These are phyloP conservation scores for Nakazawaea siamensis DNA, from an alignment of 805 yeast species.

Conservation along the genomic window DNA sequence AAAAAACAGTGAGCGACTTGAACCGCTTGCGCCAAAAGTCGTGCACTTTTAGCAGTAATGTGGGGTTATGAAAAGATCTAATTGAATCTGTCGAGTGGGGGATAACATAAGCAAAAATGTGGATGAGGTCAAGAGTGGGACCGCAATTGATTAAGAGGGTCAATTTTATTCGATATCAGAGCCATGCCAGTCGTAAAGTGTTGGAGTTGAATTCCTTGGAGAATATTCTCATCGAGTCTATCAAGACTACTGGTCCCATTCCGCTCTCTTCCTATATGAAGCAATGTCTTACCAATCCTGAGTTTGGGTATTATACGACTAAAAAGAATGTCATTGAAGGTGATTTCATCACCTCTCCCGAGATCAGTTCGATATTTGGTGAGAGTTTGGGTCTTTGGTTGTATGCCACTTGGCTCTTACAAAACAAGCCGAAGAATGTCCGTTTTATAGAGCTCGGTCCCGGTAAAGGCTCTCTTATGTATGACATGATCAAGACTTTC, in stretches of 20 bases:
- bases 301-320: constrained; percentile 72
- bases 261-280: constrained; percentile 69
- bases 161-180: no score
- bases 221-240: constrained; percentile 34
- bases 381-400: constrained; percentile 77
- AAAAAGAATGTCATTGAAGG: constrained; percentile 41
- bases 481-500: constrained; percentile 47
- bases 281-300: constrained; percentile 73
- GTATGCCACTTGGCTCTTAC: constrained; percentile 47
- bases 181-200: no score
- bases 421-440: constrained; percentile 39
- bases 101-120: constrained; percentile 25
- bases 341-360: constrained; percentile 82
- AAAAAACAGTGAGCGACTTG: no score
- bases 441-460: constrained; percentile 77
- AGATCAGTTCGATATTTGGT: constrained; percentile 81
- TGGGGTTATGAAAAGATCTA: no score
- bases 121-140: no score
- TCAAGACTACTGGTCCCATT: constrained; percentile 69
- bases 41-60: no score
- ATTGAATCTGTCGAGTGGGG: no score
- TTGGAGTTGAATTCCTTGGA: constrained; percentile 11
- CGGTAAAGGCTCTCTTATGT: constrained; percentile 74
- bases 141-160: no score
- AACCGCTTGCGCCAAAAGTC: no score